Evolutionary conservation across 2,329 filamentous ascomycete species (phyloP), one percentile per base, ranked within the genome.

Genomic region (Aquanectria penicillioides): DNA sequence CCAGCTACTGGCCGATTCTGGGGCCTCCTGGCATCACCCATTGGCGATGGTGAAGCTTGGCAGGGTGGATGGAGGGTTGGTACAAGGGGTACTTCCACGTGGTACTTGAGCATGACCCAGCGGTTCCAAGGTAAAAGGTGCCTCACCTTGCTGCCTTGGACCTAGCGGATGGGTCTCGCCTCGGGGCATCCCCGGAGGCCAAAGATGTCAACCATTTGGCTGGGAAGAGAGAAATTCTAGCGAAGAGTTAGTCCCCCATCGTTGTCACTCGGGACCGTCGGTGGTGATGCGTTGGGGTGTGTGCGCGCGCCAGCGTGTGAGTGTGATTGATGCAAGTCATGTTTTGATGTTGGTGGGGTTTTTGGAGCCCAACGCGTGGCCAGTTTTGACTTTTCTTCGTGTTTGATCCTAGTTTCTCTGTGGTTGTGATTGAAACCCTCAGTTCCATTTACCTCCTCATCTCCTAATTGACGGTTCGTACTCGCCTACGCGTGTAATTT

Each of bases 1-100:
- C 38, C 38, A 34, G 36, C 54, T 25, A 38, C 47, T 20, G 28
- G 18, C 34, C 12, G 15, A 18, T 10, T 8, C 41, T 33, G 26
- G 41, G 41, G 33, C n/a, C 13, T 20, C 49, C 15, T 17, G 20
- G 54, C 25, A 17, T n/a, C 18, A 33, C 25, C 22, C 20, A 57
- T 57, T 57, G 54, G 54, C 28, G 34, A 44, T 11, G 25, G 23
- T 25, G 44, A 37, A 23, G 46, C 44, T 36, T 40, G 37, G 41
- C 44, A 43, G 12, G 22, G 29, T 11, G n/a, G 44, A 36, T 20
- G 36, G 44, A 49, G 18, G 46, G 46, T 17, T 33, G 54, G 47
- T 47, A 57, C 47, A 51, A 51, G 33, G 22, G 54, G 40, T 46
- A 57, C 54, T 26, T 57, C 36, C 31, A 46, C 40, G 46, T 44